Base-by-base conservation (phyloP, 768 basidiomycete genomes). In the Paxillus rubicundulus region DNA sequence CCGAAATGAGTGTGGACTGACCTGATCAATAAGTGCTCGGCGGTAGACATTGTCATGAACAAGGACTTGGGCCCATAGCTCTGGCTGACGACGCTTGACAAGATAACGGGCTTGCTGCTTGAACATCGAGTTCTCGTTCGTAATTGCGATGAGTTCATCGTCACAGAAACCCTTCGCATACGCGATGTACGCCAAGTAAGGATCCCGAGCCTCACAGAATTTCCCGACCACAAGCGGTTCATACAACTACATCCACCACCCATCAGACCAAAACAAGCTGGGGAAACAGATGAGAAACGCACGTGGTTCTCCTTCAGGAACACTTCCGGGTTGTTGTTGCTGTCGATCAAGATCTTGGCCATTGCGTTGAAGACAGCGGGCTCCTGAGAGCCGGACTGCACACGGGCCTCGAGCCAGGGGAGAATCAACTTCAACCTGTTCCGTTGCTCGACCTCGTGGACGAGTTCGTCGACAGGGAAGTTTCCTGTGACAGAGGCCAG, bases 221-320 rank as follows among this genome's bases (percentile, higher is more conserved):
- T 98, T 98, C 50, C 97, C 97, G 55, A 99, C 93, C 37, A 97
- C 86, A 45, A 97, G 77, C 2, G 97, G 97, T 62, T 99, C 97
- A 70, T 98, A 99, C 21, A 98, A 72, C 92, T 95, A 50, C 21
- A 58, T 47, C 27, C 17, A n/a, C 43, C 9, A 27, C 57, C 56
- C 52, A 61, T 59, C 41, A 45, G 33, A 32, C 24, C 5, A 48
- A 18, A 12, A 4, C 32, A 57, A 32, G 38, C 30, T 18, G 21
- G 16, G 1, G 21, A 54, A 37, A 49, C 33, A 10, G 13, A 17
- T 10, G 21, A 28, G 33, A 16, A 17, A 73, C 91, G 48, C 65
- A 95, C 90, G 68, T 98, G 98, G 74, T 98, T 99, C 68, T 98
- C 97, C 76, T 98, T 98, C 66, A 99, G 76, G 85, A 99, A 99